Percentiles rank a stretch among this genome's conserved stretches.
Evolutionary conservation across 495 filamentous ascomycete genomes (phyloP).

Genomic region (Penicillium psychrofluorescens): DNA sequence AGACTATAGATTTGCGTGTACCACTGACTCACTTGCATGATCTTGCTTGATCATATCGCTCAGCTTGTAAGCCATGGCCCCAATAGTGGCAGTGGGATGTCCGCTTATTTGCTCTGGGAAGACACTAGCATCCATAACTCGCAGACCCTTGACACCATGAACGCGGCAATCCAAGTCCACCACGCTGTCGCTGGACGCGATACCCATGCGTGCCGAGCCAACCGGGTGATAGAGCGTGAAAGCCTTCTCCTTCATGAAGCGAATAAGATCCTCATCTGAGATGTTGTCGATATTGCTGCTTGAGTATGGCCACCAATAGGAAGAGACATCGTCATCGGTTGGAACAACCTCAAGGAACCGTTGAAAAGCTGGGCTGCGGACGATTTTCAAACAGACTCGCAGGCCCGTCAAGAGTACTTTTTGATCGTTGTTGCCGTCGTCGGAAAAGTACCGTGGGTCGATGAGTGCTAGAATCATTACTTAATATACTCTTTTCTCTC

Average conservation of each 20-base stretch:
- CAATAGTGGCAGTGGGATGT: constrained; percentile 15
- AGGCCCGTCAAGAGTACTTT: constrained; percentile 12
- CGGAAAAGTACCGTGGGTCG: constrained; percentile 15
- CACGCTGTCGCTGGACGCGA: constrained; percentile 20
- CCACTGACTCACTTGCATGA: background rate
- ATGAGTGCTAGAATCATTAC: constrained; percentile 10
- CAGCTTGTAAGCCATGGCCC: constrained; percentile 14
- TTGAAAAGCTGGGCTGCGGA: constrained; percentile 12
- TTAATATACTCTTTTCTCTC: background rate
- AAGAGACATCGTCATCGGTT: constrained; percentile 9
- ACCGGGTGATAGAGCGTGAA: constrained; percentile 20
- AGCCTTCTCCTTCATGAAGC: constrained; percentile 16
- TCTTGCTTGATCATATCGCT: constrained; percentile 11
- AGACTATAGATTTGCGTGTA: background rate
- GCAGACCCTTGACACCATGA: constrained; percentile 37
- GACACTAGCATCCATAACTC: constrained; percentile 34
- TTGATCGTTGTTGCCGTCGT: constrained; percentile 12
- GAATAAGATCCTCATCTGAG: constrained; percentile 15
- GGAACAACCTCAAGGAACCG: constrained; percentile 9
- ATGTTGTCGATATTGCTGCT: constrained; percentile 16
- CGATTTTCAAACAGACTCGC: constrained; percentile 11
- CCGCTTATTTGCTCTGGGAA: constrained; percentile 21
- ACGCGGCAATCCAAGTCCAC: constrained; percentile 44
- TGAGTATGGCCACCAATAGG: constrained; percentile 20
- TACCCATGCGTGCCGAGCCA: constrained; percentile 17